phyloP scores from a whole-genome alignment of 305 asterid genomes.

The Rubia tinctorum region DNA sequence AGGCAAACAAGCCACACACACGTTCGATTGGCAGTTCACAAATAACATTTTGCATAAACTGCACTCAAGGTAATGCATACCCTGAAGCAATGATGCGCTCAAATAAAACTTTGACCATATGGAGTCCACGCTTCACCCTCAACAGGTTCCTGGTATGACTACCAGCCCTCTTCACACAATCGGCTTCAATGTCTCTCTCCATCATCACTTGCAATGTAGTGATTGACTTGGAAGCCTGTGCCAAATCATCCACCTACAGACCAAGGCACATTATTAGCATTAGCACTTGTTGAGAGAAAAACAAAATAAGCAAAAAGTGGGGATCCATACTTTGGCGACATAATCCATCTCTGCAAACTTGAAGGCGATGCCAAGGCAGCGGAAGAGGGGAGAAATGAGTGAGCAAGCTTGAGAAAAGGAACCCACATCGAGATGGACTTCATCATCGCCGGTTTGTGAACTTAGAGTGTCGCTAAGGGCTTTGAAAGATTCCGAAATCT shows the following conservation, averaged over 20 bases:
- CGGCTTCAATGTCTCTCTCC: constrained; percentile 63
- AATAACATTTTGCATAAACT: not conserved
- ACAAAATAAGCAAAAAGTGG: not conserved
- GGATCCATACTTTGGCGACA: constrained; percentile 62
- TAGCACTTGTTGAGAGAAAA: not conserved
- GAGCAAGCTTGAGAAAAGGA: constrained; percentile 78
- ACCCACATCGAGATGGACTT: constrained; percentile 51
- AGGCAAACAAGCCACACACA: not conserved
- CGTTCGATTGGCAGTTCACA: not conserved
- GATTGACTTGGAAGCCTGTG: constrained; percentile 68
- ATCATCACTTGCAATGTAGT: constrained; percentile 62
- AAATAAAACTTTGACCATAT: constrained; percentile 87
- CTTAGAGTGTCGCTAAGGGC: constrained; percentile 40
- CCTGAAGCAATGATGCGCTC: constrained; percentile 71
- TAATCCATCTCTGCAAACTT: constrained; percentile 91
- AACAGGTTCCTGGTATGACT: constrained; percentile 93
- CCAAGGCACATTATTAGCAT: no score
- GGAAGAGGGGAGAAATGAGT: constrained; percentile 83
- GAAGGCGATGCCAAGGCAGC: constrained; percentile 96
- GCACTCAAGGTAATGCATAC: constrained; percentile 36
- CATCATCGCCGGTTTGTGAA: constrained; percentile 35
- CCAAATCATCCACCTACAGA: constrained; percentile 70
- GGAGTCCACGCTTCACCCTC: constrained; percentile 92
- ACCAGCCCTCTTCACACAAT: constrained; percentile 72
- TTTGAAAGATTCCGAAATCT: constrained; percentile 76